phyloP scores from a whole-genome alignment of 148 eudicot genomes.

The Drosera capensis region DNA sequence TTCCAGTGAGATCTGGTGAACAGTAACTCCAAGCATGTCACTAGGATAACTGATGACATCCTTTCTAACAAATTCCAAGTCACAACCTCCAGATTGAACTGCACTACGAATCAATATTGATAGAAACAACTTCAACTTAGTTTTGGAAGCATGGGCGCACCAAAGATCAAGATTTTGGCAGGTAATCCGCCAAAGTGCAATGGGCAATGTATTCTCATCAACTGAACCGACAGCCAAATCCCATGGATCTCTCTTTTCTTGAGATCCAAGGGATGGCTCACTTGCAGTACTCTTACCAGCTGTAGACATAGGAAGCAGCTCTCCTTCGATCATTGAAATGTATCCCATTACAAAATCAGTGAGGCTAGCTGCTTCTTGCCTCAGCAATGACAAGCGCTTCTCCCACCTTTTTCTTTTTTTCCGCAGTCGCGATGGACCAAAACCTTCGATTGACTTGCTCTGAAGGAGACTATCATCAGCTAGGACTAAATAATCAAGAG shows the following conservation, averaged over 20 bases:
- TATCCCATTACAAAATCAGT: constrained; percentile 38
- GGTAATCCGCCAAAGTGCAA: constrained; percentile 65
- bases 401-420: constrained; percentile 27
- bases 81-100: constrained; percentile 16
- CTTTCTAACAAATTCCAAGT: constrained; percentile 11
- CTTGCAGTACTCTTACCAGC: constrained; percentile 8
- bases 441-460: constrained; percentile 19
- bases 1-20: constrained; percentile 37
- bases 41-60: constrained; percentile 7
- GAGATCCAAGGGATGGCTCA: constrained; percentile 5
- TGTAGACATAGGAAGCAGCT: constrained; percentile 11
- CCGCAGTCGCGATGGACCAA: constrained; percentile 10
- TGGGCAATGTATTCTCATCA: constrained; percentile 40
- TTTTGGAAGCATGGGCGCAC: constrained; percentile 55
- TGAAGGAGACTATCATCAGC: constrained; percentile 18
- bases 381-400: constrained; percentile 23
- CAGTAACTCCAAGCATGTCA: constrained; percentile 22
- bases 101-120: constrained; percentile 27
- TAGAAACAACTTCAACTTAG: constrained; percentile 53
- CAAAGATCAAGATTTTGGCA: constrained; percentile 69
- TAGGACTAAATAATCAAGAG: constrained; percentile 38
- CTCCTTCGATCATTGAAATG: constrained; percentile 20
- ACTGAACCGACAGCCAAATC: constrained; percentile 45
- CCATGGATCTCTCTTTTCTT: constrained; percentile 20
- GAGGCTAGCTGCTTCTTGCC: constrained; percentile 59